Base-by-base conservation (phyloP, 768 basidiomycete genomes). In the Tricholomella constricta region DNA sequence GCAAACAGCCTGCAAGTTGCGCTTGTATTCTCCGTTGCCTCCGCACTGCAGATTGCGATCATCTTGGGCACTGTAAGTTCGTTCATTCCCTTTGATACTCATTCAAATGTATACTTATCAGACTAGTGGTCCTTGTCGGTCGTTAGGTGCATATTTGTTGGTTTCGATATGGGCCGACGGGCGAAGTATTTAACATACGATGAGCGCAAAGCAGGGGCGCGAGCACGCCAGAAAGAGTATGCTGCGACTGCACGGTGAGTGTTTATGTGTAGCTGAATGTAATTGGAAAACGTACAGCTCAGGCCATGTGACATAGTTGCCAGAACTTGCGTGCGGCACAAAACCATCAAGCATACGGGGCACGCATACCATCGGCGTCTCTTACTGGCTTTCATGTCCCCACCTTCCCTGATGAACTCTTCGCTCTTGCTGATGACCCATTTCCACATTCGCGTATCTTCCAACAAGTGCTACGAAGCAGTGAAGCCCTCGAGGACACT, bases 281-380 rank as follows among this genome's bases (percentile, higher is more conserved):
- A n/a, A n/a, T n/a, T n/a, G n/a, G n/a, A n/a, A n/a, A n/a, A n/a
- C n/a, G n/a, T n/a, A n/a, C n/a, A n/a, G n/a, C n/a, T n/a, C n/a
- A 25, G 7, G 17, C 19, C 6, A 27, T 29, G 19, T 26, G 19
- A 12, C 14, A 27, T 45, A 52, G 52, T 22, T 20, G 31, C 31
- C 37, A 38, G 34, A 26, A 27, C 11, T 10, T 53, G 17, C 15
- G 27, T 37, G 15, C n/a, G 2, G 11, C n/a, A 0, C 52, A 53
- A 31, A 53, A 53, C 34, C 38, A 27, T 9, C 19, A 14, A 11
- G 45, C 52, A 7, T 53, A 53, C 26, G 17, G 40, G 23, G 41
- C 22, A 14, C 52, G 4, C 10, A 29, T 31, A 37, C 27, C 44
- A 4, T 25, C 36, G 36, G 22, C 20, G n/a, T 5, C 44, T 27